Percentiles rank a stretch among this genome's conserved stretches.
phyloP scores from a whole-genome alignment of 305 asterid genomes.

The Fraxinus sp. region DNA sequence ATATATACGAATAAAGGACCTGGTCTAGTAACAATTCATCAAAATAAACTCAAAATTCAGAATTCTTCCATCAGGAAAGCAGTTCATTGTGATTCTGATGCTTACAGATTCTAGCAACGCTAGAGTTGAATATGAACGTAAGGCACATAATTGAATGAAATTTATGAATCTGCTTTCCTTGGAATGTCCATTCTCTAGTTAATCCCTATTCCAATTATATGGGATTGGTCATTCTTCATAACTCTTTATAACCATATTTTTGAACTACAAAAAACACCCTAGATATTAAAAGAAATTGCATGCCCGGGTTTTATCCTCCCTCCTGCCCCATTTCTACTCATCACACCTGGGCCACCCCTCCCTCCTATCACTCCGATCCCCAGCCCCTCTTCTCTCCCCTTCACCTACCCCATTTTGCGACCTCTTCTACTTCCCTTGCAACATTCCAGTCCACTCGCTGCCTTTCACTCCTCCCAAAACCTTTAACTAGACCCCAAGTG shows the following conservation, averaged over 20 bases:
- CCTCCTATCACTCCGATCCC: neutral
- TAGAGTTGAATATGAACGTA: neutral
- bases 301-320: neutral
- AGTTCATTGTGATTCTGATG: neutral
- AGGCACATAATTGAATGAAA: neutral
- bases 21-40: neutral
- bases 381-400: neutral
- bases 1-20: neutral
- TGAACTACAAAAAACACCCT: neutral
- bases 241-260: neutral
- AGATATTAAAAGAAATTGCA: neutral
- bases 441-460: neutral
- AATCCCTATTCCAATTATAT: neutral
- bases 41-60: neutral
- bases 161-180: neutral
- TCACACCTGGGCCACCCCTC: neutral
- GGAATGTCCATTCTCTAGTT: neutral
- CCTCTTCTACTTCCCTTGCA: neutral
- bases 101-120: neutral
- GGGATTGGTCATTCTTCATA: neutral
- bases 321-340: neutral
- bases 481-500: neutral
- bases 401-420: neutral
- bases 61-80: neutral
- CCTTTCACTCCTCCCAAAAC: neutral